phyloP scores from a whole-genome alignment of 805 yeast species.

The Ascoidea rubescens region DNA sequence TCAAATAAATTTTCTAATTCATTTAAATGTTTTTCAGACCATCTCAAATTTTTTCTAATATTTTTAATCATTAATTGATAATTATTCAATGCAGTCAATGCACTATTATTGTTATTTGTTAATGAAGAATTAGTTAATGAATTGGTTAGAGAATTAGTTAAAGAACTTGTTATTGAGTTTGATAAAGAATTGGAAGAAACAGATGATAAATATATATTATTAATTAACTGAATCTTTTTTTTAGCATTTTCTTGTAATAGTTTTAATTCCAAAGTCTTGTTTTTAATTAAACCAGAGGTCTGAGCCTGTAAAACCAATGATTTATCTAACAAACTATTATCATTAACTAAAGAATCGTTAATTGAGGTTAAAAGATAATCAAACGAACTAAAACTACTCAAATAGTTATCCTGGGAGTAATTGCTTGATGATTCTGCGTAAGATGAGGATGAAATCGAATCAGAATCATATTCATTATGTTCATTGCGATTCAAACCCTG shows the following conservation, averaged over 20 bases:
- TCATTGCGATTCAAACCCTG: too few relatives aligned
- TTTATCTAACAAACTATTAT: constrained; percentile 7
- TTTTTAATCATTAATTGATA: not conserved
- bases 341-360: constrained; percentile 5
- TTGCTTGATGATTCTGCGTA: constrained; percentile 1
- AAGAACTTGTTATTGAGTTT: too few relatives aligned
- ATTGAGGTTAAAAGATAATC: constrained; percentile 7
- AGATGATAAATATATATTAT: not conserved
- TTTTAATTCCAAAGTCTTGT: constrained; percentile 9
- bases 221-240: constrained; percentile 2
- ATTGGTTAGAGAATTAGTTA: too few relatives aligned
- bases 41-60: constrained; percentile 5
- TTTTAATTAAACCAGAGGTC: constrained; percentile 9
- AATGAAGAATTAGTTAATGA: too few relatives aligned
- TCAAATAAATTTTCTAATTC: constrained; percentile 2
- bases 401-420: not conserved
- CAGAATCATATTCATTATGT: constrained; percentile 1
- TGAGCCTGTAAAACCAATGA: constrained; percentile 10
- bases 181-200: not conserved
- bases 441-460: constrained; percentile 6
- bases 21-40: constrained; percentile 7
- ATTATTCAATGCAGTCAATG: too few relatives aligned
- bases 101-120: not conserved
- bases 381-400: constrained; percentile 2
- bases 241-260: constrained; percentile 4